phyloP scores from a whole-genome alignment of 768 basidiomycete genomes.

The Pleurotus salmoneostramineus region DNA sequence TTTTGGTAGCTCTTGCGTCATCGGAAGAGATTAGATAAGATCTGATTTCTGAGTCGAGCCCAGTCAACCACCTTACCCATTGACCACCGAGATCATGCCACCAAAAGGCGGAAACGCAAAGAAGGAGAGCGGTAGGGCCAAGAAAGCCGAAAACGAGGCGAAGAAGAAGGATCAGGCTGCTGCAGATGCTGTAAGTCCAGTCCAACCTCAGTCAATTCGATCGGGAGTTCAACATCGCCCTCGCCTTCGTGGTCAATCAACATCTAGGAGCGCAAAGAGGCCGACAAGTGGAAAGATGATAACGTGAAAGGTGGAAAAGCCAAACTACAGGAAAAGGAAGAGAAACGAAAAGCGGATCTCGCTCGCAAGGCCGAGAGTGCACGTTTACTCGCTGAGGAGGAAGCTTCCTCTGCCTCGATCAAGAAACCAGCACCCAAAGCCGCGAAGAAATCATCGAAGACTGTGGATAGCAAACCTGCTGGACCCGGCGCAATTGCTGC shows the following conservation, averaged over 20 bases:
- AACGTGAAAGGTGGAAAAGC: conserved; percentile 58
- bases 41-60: neutral
- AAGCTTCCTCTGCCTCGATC: conserved; percentile 55
- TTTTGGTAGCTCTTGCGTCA: neutral
- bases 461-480: conserved; percentile 58
- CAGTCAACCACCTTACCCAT: neutral
- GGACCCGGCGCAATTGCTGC: conserved; percentile 86
- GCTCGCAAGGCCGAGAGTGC: conserved; percentile 87
- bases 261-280: conserved; percentile 67
- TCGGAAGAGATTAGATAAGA: conserved; percentile 5
- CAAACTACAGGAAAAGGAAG: conserved; percentile 68
- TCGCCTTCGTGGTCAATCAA: neutral
- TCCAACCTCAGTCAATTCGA: no score
- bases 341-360: conserved; percentile 75
- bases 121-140: conserved; percentile 87
- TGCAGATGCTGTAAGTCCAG: conserved; percentile 56
- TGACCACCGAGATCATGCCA: conserved; percentile 47
- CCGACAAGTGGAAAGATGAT: conserved; percentile 62
- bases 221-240: no score
- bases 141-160: conserved; percentile 88
- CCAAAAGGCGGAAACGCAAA: conserved; percentile 89
- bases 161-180: conserved; percentile 68
- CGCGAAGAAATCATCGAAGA: conserved; percentile 44
- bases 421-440: conserved; percentile 64
- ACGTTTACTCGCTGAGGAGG: conserved; percentile 85